Conservation (phyloP, 768 basidiomycete species). For the Paxillus ammoniavirescens region DNA sequence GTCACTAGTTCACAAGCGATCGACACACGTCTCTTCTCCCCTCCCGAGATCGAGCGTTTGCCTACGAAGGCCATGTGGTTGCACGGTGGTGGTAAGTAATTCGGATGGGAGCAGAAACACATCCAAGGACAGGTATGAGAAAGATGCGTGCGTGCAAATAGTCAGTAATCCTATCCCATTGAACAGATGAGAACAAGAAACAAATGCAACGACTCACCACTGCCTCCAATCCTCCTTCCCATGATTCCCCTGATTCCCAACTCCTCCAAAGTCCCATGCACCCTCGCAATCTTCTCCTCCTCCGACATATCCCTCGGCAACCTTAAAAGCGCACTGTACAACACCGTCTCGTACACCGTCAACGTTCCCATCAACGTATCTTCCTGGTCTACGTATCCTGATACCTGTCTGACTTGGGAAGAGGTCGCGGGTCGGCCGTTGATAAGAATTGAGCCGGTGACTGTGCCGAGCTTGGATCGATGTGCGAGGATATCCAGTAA, state of each 20-base stretch:
- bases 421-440: conserved; percentile 81
- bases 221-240: conserved; percentile 86
- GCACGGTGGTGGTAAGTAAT: background rate
- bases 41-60: conserved; percentile 90
- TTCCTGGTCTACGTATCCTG: conserved; percentile 97
- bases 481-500: conserved; percentile 94
- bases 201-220: conserved; percentile 49
- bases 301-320: conserved; percentile 93
- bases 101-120: background rate
- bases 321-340: conserved; percentile 89
- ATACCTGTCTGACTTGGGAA: conserved; percentile 76
- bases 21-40: conserved; percentile 94
- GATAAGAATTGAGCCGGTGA: conserved; percentile 72
- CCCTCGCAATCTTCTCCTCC: conserved; percentile 93
- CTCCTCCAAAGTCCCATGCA: conserved; percentile 95
- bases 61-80: conserved; percentile 39
- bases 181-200: background rate
- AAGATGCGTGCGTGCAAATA: background rate
- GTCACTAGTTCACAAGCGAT: conserved; percentile 99
- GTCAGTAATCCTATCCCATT: background rate
- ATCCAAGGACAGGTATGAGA: background rate
- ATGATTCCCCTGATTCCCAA: conserved; percentile 90
- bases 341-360: conserved; percentile 96
- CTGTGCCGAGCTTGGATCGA: conserved; percentile 79
- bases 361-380: conserved; percentile 96